Conservation (phyloP, 78 protist species). For the Isochrysis galbana region DNA sequence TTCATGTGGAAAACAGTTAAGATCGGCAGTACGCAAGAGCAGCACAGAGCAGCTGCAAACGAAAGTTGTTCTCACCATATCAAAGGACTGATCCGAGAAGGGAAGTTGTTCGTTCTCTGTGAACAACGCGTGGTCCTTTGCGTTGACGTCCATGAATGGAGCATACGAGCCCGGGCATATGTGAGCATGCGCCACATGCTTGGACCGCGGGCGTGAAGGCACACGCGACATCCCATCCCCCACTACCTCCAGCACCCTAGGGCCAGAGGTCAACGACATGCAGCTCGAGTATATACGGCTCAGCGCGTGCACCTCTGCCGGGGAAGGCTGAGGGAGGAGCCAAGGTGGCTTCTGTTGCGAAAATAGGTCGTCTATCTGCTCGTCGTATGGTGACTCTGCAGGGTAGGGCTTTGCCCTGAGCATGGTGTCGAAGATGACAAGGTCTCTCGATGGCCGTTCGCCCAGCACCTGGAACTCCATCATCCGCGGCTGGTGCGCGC, state of each 20-base stretch:
- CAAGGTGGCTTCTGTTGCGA: neutral
- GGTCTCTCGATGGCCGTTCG: neutral
- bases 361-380: neutral
- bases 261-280: neutral
- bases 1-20: too few species aligned
- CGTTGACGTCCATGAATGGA: neutral
- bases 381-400: neutral
- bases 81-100: neutral
- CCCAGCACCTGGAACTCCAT: neutral
- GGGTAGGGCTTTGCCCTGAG: neutral
- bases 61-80: too few species aligned
- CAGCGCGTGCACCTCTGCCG: neutral
- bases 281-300: neutral
- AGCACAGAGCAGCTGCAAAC: too few species aligned
- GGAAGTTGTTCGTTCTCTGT: neutral
- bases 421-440: neutral
- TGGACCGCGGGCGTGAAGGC: too few species aligned
- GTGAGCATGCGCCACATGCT: too few species aligned
- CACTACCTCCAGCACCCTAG: neutral
- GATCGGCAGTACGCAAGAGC: too few species aligned
- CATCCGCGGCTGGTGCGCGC: neutral
- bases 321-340: neutral
- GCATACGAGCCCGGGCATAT: neutral
- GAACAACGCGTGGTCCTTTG: neutral
- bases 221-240: neutral